Base-by-base conservation (phyloP, 192 early-diverging fungal genomes). In the Lobosporangium transversale region DNA sequence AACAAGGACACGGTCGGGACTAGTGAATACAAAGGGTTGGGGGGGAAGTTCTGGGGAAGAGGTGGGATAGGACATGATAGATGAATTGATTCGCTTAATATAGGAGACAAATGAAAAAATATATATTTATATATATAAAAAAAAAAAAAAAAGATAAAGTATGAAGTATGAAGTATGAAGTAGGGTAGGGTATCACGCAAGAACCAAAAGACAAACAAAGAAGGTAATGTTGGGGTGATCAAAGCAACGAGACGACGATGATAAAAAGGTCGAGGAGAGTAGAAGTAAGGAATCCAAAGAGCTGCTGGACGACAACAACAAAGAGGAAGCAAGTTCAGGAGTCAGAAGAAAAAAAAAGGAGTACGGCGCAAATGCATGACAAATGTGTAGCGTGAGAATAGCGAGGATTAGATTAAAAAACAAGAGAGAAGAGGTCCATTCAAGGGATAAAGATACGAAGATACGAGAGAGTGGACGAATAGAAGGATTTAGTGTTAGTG, bases 1-100 rank as follows among this genome's bases (percentile, higher is more conserved):
- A n/a, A 66, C 58, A 23, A 75, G 40, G 26, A 75, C 63, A 8
- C 63, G 71, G 40, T 75, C 71, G 33, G 63, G 57, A 33, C 58
- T 66, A 33, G 62, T 61, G 31, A 75, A 27, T 29, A 66, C 43
- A 49, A 66, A 66, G 31, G 71, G 63, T 47, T 54, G 62, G n/a
- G 62, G 57, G 21, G 63, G 61, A 44, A 30, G 51, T 18, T 74
- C 70, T 36, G 51, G 45, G 30, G 54, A 29, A 23, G 71, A 66
- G 29, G 71, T 37, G 20, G 71, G 56, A 43, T 48, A 66, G 36
- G 71, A 66, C 71, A 75, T 75, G 2, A 17, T 49, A n/a, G 17
- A 26, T 36, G 35, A 14, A 33, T 26, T 27, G 43, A 31, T 24
- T 32, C 23, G n/a, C 26, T 21, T 2, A 43, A 23, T 43, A 43